Percentiles rank a stretch among this genome's conserved stretches.
Evolutionary conservation across 257 asterid species (phyloP).

Genomic region (Rhazya stricta): DNA sequence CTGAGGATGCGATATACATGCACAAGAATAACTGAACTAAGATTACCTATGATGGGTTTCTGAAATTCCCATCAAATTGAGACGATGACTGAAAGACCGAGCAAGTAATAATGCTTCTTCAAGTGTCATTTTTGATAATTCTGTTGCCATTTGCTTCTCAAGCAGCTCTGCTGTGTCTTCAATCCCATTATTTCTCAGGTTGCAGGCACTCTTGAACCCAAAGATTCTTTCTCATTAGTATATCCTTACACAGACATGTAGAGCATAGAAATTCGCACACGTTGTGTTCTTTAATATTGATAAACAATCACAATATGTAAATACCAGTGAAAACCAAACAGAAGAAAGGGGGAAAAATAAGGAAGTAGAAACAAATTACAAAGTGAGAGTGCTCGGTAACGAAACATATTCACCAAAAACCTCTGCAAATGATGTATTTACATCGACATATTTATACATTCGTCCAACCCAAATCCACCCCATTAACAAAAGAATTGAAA

Average conservation of each 20-base stretch:
- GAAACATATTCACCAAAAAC: background rate
- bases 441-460: background rate
- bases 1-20: slow-evolving; percentile 9
- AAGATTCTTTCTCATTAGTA: slow-evolving; percentile 19
- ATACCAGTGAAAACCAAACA: background rate
- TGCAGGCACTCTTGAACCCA: slow-evolving; percentile 76
- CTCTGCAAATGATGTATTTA: background rate
- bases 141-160: slow-evolving; percentile 79
- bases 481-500: background rate
- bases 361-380: background rate
- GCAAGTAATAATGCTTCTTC: slow-evolving; percentile 90
- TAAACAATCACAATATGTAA: slow-evolving; percentile 4
- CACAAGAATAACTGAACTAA: background rate
- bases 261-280: background rate
- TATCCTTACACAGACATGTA: slow-evolving; percentile 5
- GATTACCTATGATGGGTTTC: slow-evolving; percentile 92
- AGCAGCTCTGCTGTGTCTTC: slow-evolving; percentile 91
- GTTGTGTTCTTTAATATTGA: background rate
- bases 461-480: background rate
- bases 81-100: slow-evolving; percentile 87
- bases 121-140: slow-evolving; percentile 73
- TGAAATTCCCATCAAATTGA: slow-evolving; percentile 83
- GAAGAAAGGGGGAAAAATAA: background rate
- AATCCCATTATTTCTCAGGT: slow-evolving; percentile 79
- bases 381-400: background rate